Percentiles rank a stretch among this genome's conserved stretches.
These are phyloP conservation scores for Cynanchum wilfordii DNA, from an alignment of 257 asterid genomes.

Conservation along the genomic window DNA sequence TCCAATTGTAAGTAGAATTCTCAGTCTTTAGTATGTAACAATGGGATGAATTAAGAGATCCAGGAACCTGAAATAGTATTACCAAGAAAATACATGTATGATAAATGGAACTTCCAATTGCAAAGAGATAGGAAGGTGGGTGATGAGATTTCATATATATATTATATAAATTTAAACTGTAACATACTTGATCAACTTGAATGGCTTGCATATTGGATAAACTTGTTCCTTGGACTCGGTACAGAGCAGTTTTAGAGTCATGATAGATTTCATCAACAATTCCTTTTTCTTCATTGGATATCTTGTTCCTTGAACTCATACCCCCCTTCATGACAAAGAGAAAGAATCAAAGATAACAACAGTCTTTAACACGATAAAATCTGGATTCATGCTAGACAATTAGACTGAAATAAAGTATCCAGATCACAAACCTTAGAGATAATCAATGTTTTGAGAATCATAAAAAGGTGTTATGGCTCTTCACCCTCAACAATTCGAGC, in stretches of 20 bases:
- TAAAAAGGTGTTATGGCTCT: conserved; percentile 61
- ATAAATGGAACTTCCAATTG: background rate
- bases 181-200: conserved; percentile 80
- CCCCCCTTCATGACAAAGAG: conserved; percentile 51
- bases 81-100: background rate
- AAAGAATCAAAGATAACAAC: background rate
- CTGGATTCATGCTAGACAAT: background rate
- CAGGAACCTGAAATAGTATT: conserved; percentile 47
- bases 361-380: background rate
- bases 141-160: background rate
- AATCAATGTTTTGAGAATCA: conserved; percentile 63
- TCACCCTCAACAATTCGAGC: conserved; percentile 59
- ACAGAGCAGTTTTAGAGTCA: conserved; percentile 58
- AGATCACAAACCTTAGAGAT: conserved; percentile 51
- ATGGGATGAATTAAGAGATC: conserved; percentile 66
- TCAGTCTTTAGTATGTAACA: conserved; percentile 69
- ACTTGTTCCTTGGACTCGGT: conserved; percentile 76
- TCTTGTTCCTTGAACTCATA: conserved; percentile 57
- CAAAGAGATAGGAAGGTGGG: background rate
- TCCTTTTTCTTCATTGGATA: conserved; percentile 42
- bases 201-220: conserved; percentile 74
- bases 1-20: conserved; percentile 54
- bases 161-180: conserved; percentile 1
- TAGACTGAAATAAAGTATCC: background rate
- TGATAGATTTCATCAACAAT: conserved; percentile 57